phyloP scores from a whole-genome alignment of 2,329 filamentous ascomycete genomes.

The Xylaria polymorpha region DNA sequence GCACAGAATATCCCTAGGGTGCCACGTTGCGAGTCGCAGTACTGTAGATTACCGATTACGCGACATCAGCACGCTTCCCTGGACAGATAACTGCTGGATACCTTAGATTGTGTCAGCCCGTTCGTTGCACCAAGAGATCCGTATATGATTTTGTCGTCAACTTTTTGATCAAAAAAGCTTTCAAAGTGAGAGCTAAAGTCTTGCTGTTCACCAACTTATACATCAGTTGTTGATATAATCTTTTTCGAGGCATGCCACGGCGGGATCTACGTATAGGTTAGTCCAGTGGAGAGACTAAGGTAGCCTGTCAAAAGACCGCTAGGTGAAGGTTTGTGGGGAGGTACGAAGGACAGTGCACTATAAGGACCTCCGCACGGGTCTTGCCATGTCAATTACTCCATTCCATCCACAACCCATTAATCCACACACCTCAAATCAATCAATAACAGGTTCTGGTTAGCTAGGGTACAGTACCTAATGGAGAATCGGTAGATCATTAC shows the following conservation, averaged over 20 bases:
- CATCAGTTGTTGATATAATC: constrained; percentile 15
- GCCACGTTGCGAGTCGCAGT: not conserved
- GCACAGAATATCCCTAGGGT: not conserved
- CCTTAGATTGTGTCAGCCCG: not conserved
- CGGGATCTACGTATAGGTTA: not conserved
- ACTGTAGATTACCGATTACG: not conserved
- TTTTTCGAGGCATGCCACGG: constrained; percentile 11
- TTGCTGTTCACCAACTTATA: not conserved
- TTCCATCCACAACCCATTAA: too few relatives aligned
- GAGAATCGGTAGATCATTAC: constrained; percentile 18
- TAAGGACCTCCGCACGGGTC: too few relatives aligned
- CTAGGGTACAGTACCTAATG: too few relatives aligned
- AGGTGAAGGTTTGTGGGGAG: too few relatives aligned
- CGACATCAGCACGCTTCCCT: not conserved
- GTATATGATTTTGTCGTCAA: not conserved
- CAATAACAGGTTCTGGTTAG: too few relatives aligned
- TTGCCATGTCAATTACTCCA: too few relatives aligned
- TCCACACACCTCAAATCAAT: too few relatives aligned
- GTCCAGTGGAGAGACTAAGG: not conserved
- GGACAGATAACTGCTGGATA: not conserved
- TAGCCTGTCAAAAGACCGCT: not conserved
- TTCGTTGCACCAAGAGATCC: not conserved
- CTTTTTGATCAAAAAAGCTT: not conserved
- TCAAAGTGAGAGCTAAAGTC: not conserved
- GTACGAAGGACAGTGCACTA: too few relatives aligned